Evolutionary conservation across 441 rosid genomes (phyloP), one percentile per base, ranked within the genome.

Genomic region (Oxalis stricta): DNA sequence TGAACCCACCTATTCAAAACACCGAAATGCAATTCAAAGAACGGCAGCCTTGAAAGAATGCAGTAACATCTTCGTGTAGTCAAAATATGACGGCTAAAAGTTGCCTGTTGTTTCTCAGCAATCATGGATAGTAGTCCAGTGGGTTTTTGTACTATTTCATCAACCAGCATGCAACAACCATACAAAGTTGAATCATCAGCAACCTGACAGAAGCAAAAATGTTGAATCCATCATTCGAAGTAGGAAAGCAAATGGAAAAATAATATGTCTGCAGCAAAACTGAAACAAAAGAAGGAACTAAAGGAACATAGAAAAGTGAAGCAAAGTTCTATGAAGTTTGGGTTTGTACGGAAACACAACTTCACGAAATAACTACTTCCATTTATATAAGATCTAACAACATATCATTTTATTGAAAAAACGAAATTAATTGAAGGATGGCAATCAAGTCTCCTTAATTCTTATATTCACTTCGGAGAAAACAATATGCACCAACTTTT

Each of bases 21-120:
- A 51, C 83, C 89, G 58, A 89, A 89, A 70, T 89, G 98, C 70
- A 89, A 59, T 44, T 85, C 93, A 47, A 89, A 89, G 64, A 80
- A 85, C 6, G 98, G 98, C 61, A 89, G 82, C 66, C 96, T 76
- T 17, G 98, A 72, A 53, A 89, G 76, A 69, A 89, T 71, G 72
- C 98, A 89, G 52, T 89, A 89, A 61, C 98, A 89, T 85, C 98
- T 78, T 41, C 73, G 79, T 18, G 98, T 82, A 19, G 94, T 80
- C 61, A 89, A 55, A 51, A 80, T 66, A 56, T 80, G 61, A 30
- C 83, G 96, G 67, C 83, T 80, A 60, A 71, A 50, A 48, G 96
- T 58, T 33, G 77, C 58, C 58, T 88, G 68, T 56, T 63, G 79
- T 57, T 60, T 75, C 31, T 77, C 75, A 36, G 86, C 65, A 56